Evolutionary conservation across 2,329 filamentous ascomycete species (phyloP).

Genomic region (Diaporthe sp.): DNA sequence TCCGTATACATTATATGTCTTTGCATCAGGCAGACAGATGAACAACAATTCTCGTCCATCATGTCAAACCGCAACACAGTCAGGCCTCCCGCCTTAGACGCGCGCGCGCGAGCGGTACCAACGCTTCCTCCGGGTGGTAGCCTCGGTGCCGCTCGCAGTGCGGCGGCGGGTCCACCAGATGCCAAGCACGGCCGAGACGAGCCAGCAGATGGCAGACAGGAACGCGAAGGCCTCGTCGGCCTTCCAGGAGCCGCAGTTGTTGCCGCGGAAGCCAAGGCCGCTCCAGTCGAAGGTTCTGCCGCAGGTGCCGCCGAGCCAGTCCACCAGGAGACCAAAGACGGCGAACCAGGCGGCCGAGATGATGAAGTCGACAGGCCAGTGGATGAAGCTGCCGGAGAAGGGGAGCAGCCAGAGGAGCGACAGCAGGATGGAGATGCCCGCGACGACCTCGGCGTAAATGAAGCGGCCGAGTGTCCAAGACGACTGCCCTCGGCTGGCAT

Average conservation of each 20-base stretch:
- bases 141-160: constrained; percentile 48
- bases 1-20: not conserved
- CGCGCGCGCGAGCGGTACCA: constrained; percentile 59
- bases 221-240: constrained; percentile 80
- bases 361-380: constrained; percentile 80
- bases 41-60: not conserved
- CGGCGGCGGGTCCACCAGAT: constrained; percentile 66
- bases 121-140: constrained; percentile 52
- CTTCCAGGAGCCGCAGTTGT: constrained; percentile 77
- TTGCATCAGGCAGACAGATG: not conserved
- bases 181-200: constrained; percentile 72
- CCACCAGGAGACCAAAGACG: constrained; percentile 75
- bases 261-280: constrained; percentile 62
- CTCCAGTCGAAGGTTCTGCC: constrained; percentile 73
- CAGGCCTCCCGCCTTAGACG: constrained; percentile 51
- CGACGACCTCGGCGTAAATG: constrained; percentile 82
- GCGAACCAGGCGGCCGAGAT: constrained; percentile 80
- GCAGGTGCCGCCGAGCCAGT: constrained; percentile 65
- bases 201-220: constrained; percentile 79
- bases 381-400: constrained; percentile 75
- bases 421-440: constrained; percentile 77
- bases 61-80: not conserved
- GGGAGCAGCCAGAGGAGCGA: constrained; percentile 81
- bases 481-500: constrained; percentile 59
- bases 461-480: constrained; percentile 73